Base-by-base conservation (phyloP, 1,284 basidiomycete genomes). In the Somion occarium region DNA sequence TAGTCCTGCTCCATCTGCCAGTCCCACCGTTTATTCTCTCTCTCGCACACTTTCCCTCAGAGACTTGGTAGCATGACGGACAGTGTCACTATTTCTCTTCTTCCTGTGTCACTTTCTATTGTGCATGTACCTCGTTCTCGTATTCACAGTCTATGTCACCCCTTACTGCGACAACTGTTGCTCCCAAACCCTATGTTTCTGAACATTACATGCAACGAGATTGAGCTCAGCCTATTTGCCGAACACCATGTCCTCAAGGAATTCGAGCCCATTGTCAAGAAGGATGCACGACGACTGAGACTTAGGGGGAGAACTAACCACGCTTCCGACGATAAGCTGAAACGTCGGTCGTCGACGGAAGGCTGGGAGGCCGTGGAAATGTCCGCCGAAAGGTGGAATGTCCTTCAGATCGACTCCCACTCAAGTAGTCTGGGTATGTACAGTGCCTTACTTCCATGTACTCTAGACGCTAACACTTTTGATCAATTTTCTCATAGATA, bases 331-430 rank as follows among this genome's bases (percentile, higher is more conserved):
- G 37, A 51, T 37, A 46, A 25, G 23, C 47, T 25, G 12, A 58
- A 43, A 15, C 57, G 48, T 38, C 53, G 50, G 2, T n/a, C n/a
- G n/a, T 15, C 47, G 18, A 55, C 46, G 38, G 51, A 56, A 19
- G 50, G 58, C 20, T 64, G 59, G 56, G 80, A 83, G 51, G 72
- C 74, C n/a, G 73, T 88, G 48, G 83, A 87, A 59, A 77, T 86
- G 47, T 86, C 85, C 2, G 76, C 75, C 52, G 85, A 88, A 56
- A 75, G 73, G 54, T 88, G 85, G 85, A 82, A 74, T 59, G 85
- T 87, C n/a, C 72, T 88, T 27, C 85, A 87, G 62, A 82, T 88
- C 46, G 85, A 88, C 63, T 85, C 85, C 0, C 85, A 88, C 62
- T 82, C 77, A 38, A 78, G 85, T 61, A 74, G 75, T 53, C 69